Percentiles rank a stretch among this genome's conserved stretches.
Conservation (phyloP, 2,329 filamentous ascomycete species). For the Paraphoma chrysanthemicola region DNA sequence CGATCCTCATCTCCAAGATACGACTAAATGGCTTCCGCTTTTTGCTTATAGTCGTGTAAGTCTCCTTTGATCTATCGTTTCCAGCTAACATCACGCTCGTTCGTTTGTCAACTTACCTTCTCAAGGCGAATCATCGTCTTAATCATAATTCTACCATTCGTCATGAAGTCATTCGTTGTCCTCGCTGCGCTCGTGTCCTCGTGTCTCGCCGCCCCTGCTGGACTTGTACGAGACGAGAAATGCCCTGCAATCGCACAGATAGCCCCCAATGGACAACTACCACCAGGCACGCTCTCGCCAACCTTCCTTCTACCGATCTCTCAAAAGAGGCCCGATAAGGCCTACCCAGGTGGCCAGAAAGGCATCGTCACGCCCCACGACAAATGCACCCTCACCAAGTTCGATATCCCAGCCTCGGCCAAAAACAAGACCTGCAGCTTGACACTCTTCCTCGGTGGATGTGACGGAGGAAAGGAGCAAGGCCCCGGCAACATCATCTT, state of each 20-base stretch:
- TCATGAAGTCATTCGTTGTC: conserved; percentile 16
- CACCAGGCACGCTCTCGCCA: conserved; percentile 11
- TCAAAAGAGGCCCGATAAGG: conserved; percentile 16
- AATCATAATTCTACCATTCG: conserved; percentile 1
- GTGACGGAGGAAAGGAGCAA: conserved; percentile 8
- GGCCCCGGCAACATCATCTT: conserved; percentile 26
- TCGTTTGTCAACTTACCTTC: background rate
- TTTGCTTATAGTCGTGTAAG: background rate
- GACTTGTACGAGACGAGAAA: background rate
- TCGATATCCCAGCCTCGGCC: conserved; percentile 23
- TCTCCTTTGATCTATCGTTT: background rate
- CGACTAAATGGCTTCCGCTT: background rate
- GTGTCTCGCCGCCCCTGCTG: conserved; percentile 3
- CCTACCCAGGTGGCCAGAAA: conserved; percentile 14
- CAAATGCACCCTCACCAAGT: conserved; percentile 23
- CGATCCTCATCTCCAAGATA: conserved; percentile 2
- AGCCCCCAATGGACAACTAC: conserved; percentile 16
- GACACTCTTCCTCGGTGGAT: conserved; percentile 17
- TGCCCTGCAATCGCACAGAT: conserved; percentile 18
- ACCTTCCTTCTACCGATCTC: conserved; percentile 15
- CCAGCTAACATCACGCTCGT: background rate
- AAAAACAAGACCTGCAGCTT: conserved; percentile 24
- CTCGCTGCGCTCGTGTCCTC: conserved; percentile 6
- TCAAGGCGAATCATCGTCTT: background rate
- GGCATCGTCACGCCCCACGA: conserved; percentile 19